Evolutionary conservation across 2,329 filamentous ascomycete genomes (phyloP).

Genomic region (Cordyceps sp.): DNA sequence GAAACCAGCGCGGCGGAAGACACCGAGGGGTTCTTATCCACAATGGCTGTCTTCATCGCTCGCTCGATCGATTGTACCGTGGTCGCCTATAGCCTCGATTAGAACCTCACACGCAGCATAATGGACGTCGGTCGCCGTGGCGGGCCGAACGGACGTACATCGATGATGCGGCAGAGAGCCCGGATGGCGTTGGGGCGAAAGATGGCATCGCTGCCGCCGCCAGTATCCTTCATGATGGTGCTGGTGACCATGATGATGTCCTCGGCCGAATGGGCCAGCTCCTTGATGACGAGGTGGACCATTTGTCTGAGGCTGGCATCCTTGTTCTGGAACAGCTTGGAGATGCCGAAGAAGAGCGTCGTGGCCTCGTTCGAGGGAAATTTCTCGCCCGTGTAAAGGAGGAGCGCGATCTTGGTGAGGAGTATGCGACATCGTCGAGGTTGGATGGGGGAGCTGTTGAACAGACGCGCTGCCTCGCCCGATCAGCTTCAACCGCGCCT

Average conservation of each 20-base stretch:
- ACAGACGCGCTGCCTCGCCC: slow-evolving; percentile 59
- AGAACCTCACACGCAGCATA: no score
- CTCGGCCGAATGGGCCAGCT: slow-evolving; percentile 85
- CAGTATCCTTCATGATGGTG: slow-evolving; percentile 99
- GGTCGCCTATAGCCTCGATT: no score
- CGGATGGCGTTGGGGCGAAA: slow-evolving; percentile 94
- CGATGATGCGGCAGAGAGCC: slow-evolving; percentile 89
- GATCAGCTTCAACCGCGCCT: slow-evolving; percentile 14
- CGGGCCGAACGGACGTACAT: slow-evolving; percentile 38
- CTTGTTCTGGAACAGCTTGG: slow-evolving; percentile 98
- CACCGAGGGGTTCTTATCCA: slow-evolving; percentile 96
- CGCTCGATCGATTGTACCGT: slow-evolving; percentile 97
- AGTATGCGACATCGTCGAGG: slow-evolving; percentile 95
- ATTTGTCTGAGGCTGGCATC: slow-evolving; percentile 96
- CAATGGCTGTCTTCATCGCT: slow-evolving; percentile 97
- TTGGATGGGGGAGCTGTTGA: slow-evolving; percentile 94
- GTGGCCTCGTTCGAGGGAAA: slow-evolving; percentile 97
- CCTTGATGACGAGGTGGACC: slow-evolving; percentile 97
- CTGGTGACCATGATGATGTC: slow-evolving; percentile 99
- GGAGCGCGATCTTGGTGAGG: slow-evolving; percentile 89
- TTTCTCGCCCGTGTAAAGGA: slow-evolving; percentile 91
- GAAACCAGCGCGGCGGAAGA: slow-evolving; percentile 92
- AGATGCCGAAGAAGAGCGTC: slow-evolving; percentile 96
- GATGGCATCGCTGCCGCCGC: slow-evolving; percentile 82
- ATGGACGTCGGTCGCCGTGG: no score